A percentile compares a stretch with the other conserved stretches of the same genome.
Evolutionary conservation across 306 rosid genomes (phyloP).

Genomic region (Trifolium fragiferum): DNA sequence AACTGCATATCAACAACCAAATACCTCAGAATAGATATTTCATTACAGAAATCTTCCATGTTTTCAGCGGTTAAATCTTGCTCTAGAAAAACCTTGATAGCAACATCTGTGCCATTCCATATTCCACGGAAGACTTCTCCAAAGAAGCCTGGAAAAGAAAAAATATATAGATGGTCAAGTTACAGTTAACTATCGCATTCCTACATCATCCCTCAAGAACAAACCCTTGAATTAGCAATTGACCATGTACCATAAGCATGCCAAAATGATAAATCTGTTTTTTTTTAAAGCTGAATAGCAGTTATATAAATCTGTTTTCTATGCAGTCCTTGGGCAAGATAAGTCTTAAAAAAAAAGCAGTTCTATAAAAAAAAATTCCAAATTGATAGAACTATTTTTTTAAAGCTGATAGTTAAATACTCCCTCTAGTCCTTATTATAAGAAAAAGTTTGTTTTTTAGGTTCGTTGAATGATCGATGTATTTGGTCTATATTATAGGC

Average conservation of each 20-base stretch:
- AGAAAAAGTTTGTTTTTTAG: no score
- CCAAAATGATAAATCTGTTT: slow-evolving; percentile 16
- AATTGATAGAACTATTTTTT: no score
- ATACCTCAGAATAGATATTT: slow-evolving; percentile 94
- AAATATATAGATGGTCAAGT: slow-evolving; percentile 41
- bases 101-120: slow-evolving; percentile 99
- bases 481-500: no score
- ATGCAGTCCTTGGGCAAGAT: no score
- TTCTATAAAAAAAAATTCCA: no score
- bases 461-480: no score
- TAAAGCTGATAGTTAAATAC: no score
- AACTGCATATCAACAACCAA: slow-evolving; percentile 30
- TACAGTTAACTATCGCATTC: slow-evolving; percentile 27
- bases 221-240: slow-evolving; percentile 27
- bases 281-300: slow-evolving; percentile 25
- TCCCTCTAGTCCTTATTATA: no score
- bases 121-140: slow-evolving; percentile 97
- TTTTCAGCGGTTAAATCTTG: slow-evolving; percentile 95
- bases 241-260: not conserved
- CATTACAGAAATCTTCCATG: slow-evolving; percentile 98
- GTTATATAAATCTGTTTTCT: not conserved
- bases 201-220: slow-evolving; percentile 25
- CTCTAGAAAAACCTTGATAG: slow-evolving; percentile 94
- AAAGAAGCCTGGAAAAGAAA: slow-evolving; percentile 76
- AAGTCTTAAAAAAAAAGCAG: no score